phyloP scores from a whole-genome alignment of 768 basidiomycete species.

The Pholiota conissans region DNA sequence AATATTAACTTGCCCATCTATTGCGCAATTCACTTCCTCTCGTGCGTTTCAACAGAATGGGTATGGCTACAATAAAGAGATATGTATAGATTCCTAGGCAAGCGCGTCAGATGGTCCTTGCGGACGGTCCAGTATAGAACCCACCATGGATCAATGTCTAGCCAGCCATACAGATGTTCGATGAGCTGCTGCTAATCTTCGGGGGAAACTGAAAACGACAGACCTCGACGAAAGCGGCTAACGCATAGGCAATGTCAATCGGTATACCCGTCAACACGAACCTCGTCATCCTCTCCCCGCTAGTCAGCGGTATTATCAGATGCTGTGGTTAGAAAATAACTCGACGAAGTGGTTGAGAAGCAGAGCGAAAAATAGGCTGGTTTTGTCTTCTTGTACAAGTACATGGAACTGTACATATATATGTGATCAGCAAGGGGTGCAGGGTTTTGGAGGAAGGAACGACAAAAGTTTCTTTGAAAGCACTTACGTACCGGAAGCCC shows the following conservation, averaged over 20 bases:
- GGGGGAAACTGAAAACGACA: no score
- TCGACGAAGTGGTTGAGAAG: not conserved
- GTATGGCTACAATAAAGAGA: constrained; percentile 13
- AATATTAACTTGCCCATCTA: not conserved
- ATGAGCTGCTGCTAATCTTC: not conserved
- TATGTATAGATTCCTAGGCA: constrained; percentile 13
- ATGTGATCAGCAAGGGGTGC: no score
- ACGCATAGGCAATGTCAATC: not conserved
- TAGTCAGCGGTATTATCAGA: not conserved
- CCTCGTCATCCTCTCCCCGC: not conserved
- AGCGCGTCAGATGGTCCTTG: no score
- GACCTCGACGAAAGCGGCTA: constrained; percentile 6
- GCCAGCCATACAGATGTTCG: no score
- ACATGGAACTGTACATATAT: not conserved
- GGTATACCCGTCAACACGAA: not conserved
- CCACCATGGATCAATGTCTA: constrained; percentile 10
- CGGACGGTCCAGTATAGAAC: no score
- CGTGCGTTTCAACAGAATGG: constrained; percentile 7
- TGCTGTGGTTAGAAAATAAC: constrained; percentile 3
- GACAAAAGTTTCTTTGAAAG: not conserved
- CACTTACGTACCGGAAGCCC: not conserved
- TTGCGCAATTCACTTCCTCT: no score
- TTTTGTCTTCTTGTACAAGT: not conserved
- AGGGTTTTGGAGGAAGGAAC: not conserved
- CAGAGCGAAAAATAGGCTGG: not conserved